Evolutionary conservation across 2,329 filamentous ascomycete species (phyloP).

Genomic region (Sarocladium kiliense): DNA sequence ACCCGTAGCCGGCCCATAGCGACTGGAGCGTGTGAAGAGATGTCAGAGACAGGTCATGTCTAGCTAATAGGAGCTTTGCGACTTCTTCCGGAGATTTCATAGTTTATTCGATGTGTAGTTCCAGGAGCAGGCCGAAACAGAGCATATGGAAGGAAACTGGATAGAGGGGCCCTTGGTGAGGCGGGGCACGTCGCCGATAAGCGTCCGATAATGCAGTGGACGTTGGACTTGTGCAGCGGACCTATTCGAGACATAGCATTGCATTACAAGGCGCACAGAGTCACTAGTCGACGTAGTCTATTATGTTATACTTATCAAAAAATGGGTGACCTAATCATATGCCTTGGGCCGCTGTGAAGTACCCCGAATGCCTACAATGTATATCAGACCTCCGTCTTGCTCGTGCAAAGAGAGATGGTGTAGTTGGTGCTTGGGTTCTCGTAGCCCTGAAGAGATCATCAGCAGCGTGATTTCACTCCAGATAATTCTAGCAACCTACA

Average conservation of each 20-base stretch:
- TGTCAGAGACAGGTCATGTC: constrained; percentile 33
- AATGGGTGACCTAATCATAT: too few species aligned
- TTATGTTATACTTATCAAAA: too few species aligned
- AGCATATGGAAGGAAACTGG: too few species aligned
- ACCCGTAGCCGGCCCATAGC: constrained; percentile 47
- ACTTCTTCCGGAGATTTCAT: constrained; percentile 23
- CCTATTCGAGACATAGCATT: too few species aligned
- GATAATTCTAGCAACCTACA: background rate
- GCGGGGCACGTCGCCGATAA: background rate
- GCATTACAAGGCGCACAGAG: too few species aligned
- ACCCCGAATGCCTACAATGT: too few species aligned
- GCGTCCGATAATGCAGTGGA: background rate
- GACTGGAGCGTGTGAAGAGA: constrained; percentile 34
- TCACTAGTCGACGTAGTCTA: too few species aligned
- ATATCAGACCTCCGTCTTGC: background rate
- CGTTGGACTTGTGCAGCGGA: too few species aligned
- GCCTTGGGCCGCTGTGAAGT: too few species aligned
- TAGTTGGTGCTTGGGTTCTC: background rate
- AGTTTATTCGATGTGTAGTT: background rate
- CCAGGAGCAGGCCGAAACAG: too few species aligned
- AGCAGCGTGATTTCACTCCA: too few species aligned
- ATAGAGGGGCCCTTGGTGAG: background rate
- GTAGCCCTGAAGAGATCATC: background rate
- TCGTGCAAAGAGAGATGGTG: background rate
- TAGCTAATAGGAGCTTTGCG: constrained; percentile 34